phyloP scores from a whole-genome alignment of 1,139 yeast genomes.

The Arxiozyma slooffiae region DNA sequence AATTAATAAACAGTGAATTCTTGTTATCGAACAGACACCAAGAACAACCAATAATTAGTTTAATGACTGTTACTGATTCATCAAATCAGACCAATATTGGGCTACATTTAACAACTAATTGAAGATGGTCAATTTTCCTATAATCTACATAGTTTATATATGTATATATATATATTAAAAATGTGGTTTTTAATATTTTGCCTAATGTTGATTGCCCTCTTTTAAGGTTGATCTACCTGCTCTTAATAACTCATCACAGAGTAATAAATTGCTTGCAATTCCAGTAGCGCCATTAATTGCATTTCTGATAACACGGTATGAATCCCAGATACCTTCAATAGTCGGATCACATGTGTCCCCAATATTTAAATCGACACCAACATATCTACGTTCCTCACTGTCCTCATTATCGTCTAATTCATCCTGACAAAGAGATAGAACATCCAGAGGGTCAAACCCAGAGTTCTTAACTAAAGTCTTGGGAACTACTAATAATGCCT shows the following conservation, averaged over 20 bases:
- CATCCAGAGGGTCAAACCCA: slow-evolving; percentile 86
- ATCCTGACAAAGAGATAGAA: slow-evolving; percentile 83
- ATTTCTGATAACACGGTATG: slow-evolving; percentile 85
- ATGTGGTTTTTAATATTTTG: background rate
- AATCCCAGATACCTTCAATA: slow-evolving; percentile 93
- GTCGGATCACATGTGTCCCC: slow-evolving; percentile 97
- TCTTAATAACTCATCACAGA: slow-evolving; percentile 92
- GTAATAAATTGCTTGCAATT: slow-evolving; percentile 79
- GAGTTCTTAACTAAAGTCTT: slow-evolving; percentile 89
- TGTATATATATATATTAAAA: background rate
- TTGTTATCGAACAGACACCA: background rate
- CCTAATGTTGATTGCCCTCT: slow-evolving; percentile 34
- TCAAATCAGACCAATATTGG: too few species aligned
- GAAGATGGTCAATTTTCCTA: background rate
- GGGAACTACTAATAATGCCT: slow-evolving; percentile 82
- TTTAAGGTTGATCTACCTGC: slow-evolving; percentile 94
- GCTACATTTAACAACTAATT: too few species aligned
- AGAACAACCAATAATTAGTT: background rate
- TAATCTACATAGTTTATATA: background rate
- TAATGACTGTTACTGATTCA: background rate
- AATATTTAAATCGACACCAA: slow-evolving; percentile 80
- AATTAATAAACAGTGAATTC: background rate
- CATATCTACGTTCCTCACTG: slow-evolving; percentile 59
- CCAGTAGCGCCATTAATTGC: slow-evolving; percentile 90
- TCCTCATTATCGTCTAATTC: slow-evolving; percentile 43